Percentiles rank a stretch among this genome's conserved stretches.
Evolutionary conservation across 2,329 filamentous ascomycete species (phyloP).

Genomic region (Pyrenophora graminea): DNA sequence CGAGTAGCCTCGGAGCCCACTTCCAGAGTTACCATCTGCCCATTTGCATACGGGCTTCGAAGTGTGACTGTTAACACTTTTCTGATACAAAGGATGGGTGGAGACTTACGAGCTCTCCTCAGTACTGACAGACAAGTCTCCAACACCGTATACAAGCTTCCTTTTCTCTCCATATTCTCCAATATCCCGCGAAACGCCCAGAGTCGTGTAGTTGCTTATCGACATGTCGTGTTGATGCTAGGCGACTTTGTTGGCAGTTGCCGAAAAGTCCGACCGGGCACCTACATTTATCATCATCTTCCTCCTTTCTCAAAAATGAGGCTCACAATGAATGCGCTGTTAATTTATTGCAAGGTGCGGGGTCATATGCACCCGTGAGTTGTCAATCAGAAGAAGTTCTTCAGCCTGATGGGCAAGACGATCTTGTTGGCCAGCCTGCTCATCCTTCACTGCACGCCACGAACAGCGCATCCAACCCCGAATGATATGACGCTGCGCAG

Average conservation of each 20-base stretch:
- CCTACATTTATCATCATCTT: background rate
- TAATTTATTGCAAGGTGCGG: background rate
- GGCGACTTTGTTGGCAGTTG: background rate
- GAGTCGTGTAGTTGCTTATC: slow-evolving; percentile 1
- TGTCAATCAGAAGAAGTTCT: background rate
- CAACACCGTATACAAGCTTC: background rate
- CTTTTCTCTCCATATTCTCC: background rate
- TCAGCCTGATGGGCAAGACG: no score
- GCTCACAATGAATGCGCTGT: slow-evolving; percentile 3
- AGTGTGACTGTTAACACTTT: background rate
- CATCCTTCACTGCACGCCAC: no score
- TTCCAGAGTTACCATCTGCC: slow-evolving; percentile 23
- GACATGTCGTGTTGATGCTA: background rate
- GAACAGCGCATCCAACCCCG: background rate
- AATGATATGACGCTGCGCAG: background rate
- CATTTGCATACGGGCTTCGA: slow-evolving; percentile 27
- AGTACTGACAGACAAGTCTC: background rate
- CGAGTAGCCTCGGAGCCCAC: slow-evolving; percentile 24
- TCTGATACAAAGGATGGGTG: background rate
- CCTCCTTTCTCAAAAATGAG: background rate
- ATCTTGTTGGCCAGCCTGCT: no score
- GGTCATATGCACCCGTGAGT: slow-evolving; percentile 9
- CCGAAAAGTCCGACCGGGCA: background rate
- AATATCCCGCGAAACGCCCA: background rate
- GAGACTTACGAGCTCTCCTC: slow-evolving; percentile 6